Evolutionary conservation across 106 monocot species (phyloP), one percentile per base, ranked within the genome.

Genomic region (Apostasia ramifera): DNA sequence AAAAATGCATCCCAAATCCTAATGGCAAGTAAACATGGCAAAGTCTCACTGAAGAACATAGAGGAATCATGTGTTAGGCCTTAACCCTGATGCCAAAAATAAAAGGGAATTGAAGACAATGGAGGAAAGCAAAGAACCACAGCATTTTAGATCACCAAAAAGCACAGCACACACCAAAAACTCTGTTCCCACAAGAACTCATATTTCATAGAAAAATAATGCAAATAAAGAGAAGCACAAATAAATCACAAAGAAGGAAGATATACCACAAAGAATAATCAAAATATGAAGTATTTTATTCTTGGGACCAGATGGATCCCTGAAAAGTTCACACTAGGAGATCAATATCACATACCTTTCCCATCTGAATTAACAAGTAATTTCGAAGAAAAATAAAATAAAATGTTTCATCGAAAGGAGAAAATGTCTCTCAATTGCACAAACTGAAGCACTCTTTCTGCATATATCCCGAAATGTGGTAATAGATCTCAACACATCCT

Each of bases 401-500:
- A 2, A 3, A 1, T 63, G 44, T 1, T 63, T 63, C 45, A 63
- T 63, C 45, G 59, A 63, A 44, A 45, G 44, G 44, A 45, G 45
- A 63, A 63, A 63, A 13, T 10, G 44, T 63, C 62, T 63, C 62
- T 44, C 44, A 63, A 12, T 63, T 63, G 42, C 62, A 63, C n/a
- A 45, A 63, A 45, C 13, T 45, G 42, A 63, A 63, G 45, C 44
- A 14, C 8, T 40, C 62, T 45, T 63, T 3, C 26, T 63, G 45
- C 38, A 59, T 59, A 59, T 9, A 63, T 63, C 39, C 62, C 45
- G 62, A 42, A 45, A 43, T 45, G 10, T n/a, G 44, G 44, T 44
- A 3, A 44, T 63, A 63, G 44, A 45, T n/a, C 62, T 63, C 62
- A 63, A 63, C 12, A 45, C 9, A 63, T 41, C 59, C 44, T 11